These are phyloP conservation scores for Castanospermum australe DNA, from an alignment of 306 rosid genomes.

Conservation along the genomic window DNA sequence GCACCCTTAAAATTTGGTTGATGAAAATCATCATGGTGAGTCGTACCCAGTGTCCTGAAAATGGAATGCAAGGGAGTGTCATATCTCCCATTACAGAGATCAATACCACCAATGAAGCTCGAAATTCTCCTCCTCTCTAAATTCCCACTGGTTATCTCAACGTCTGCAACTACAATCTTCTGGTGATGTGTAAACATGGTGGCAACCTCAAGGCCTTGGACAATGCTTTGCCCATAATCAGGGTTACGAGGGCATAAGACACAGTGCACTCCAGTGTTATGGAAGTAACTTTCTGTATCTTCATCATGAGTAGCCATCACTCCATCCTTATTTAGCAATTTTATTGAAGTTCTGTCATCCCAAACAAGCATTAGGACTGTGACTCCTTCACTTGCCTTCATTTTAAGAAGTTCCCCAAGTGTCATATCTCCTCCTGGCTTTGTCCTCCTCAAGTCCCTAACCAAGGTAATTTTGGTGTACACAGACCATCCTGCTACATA, in stretches of 20 bases:
- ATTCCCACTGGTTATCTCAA: conserved; percentile 18
- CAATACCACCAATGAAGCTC: conserved; percentile 56
- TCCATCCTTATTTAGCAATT: conserved; percentile 47
- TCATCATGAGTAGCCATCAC: conserved; percentile 57
- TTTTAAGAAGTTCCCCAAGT: conserved; percentile 48
- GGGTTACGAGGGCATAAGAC: conserved; percentile 51
- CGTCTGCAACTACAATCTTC: conserved; percentile 50
- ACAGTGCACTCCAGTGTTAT: conserved; percentile 37
- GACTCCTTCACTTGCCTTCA: conserved; percentile 53
- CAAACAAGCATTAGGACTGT: conserved; percentile 54
- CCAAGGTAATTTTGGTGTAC: conserved; percentile 33
- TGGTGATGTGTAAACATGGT: conserved; percentile 61
- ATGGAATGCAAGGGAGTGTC: conserved; percentile 51
- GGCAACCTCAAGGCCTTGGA: conserved; percentile 35
- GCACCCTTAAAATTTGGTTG: conserved; percentile 42
- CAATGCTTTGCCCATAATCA: conserved; percentile 29
- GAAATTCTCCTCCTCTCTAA: conserved; percentile 39
- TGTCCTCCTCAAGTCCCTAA: conserved; percentile 37
- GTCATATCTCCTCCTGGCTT: conserved; percentile 35
- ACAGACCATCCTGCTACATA: conserved; percentile 62
- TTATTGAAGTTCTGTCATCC: conserved; percentile 55
- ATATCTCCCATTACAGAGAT: conserved; percentile 62
- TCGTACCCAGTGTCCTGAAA: conserved; percentile 38
- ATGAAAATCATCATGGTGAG: conserved; percentile 41
- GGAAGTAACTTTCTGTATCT: conserved; percentile 45